Evolutionary conservation across 2,329 filamentous ascomycete genomes (phyloP), one percentile per base, ranked within the genome.

Genomic region (Aureobasidium sp.): DNA sequence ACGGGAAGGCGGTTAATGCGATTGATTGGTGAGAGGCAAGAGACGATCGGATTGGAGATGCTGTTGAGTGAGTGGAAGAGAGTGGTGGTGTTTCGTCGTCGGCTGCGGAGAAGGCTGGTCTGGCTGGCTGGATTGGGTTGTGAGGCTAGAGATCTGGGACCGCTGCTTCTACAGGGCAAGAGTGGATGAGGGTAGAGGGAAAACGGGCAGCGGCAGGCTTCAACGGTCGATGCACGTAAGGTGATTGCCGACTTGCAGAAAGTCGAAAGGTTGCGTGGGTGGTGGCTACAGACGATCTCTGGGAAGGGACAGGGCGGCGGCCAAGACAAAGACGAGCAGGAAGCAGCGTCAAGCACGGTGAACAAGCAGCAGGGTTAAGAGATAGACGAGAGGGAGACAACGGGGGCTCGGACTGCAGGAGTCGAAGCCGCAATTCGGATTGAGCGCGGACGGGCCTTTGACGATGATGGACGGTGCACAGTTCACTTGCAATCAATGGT

Each of bases 161-260:
- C 29, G 52, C 37, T 52, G 52, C 27, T 44, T 36, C 20, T 37
- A 24, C 12, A 26, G 36, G 37, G 26, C 27, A 48, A 59, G 43
- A 48, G 55, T 36, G 39, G 55, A 59, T 59, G 55, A 48, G 55
- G 43, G 55, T 48, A 59, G 55, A 57, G 55, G 43, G 27, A 47
- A 59, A 59, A 59, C 55, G 55, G 55, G 41, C 55, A 57, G 17
- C 53, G 53, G 53, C 53, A 57, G 52, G 52, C 43, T 59, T 48
- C 55, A 59, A 59, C 55, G 55, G 55, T 37, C 34, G 55, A 59
- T 59, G 55, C 55, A 48, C 43, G 32, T 20, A 39, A 32, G 34
- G 43, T 59, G 39, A 48, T 39, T 47, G 55, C 55, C 55, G 55
- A 59, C 55, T 48, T 57, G 53, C 26, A 47, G 46, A 32, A 27